phyloP scores from a whole-genome alignment of 176 grass and related monocot species.

The Triticum urartu region DNA sequence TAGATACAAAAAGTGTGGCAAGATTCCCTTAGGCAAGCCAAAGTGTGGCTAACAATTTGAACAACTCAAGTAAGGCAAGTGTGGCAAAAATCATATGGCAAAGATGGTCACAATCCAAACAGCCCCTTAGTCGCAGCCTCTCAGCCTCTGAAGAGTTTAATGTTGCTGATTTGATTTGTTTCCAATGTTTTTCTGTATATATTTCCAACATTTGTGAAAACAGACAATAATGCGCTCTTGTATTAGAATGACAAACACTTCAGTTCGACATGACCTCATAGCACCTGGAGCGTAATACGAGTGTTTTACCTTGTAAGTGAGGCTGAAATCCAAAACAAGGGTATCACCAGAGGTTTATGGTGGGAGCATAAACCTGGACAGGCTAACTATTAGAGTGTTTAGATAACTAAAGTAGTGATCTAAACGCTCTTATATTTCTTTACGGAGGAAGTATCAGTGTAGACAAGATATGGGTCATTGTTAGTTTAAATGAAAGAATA shows the following conservation, averaged over 20 bases:
- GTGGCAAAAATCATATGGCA: too few species aligned
- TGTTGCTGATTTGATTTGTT: neutral
- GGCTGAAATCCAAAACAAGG: neutral
- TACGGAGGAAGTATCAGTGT: neutral
- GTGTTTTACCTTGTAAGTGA: neutral
- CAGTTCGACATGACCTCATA: neutral
- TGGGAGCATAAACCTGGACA: neutral
- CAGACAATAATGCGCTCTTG: neutral
- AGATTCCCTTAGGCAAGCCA: too few species aligned
- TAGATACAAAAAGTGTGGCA: too few species aligned
- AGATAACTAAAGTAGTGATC: too few species aligned
- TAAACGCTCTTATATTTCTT: too few species aligned
- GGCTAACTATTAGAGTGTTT: neutral
- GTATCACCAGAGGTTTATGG: neutral
- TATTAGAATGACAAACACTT: conserved; percentile 1
- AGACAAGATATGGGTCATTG: neutral
- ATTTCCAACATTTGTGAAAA: neutral
- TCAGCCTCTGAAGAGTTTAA: neutral
- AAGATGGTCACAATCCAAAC: too few species aligned
- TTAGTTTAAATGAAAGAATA: neutral
- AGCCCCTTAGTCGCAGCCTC: neutral
- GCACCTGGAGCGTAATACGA: neutral
- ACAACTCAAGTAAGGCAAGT: too few species aligned
- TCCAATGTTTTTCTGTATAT: neutral
- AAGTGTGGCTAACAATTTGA: too few species aligned